Conservation (phyloP, 2,329 filamentous ascomycete genomes). For the Septoria linicola region DNA sequence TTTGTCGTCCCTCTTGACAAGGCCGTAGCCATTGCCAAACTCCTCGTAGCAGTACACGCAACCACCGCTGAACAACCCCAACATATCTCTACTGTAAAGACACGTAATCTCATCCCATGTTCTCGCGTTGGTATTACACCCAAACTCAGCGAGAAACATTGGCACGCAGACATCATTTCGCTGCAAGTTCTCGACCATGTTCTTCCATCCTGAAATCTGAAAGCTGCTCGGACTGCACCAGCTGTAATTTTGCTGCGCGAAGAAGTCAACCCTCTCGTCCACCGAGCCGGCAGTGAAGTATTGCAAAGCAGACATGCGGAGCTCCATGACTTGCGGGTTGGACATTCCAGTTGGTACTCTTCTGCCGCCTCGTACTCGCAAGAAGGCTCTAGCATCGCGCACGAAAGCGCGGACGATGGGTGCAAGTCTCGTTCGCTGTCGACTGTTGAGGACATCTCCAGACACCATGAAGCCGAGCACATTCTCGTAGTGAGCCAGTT, state of each 20-base stretch:
- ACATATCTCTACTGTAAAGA: conserved; percentile 28
- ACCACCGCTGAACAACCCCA: conserved; percentile 26
- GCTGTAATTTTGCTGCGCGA: conserved; percentile 16
- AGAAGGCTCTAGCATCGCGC: conserved; percentile 23
- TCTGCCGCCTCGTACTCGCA: conserved; percentile 16
- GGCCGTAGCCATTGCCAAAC: conserved; percentile 16
- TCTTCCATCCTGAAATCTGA: conserved; percentile 26
- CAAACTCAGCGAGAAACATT: conserved; percentile 25
- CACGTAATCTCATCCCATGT: conserved; percentile 26
- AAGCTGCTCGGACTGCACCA: conserved; percentile 24
- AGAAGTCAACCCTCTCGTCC: conserved; percentile 20
- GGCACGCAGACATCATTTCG: conserved; percentile 14
- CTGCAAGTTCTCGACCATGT: conserved; percentile 14
- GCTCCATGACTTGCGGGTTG: not conserved
- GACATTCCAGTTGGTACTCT: conserved; percentile 21
- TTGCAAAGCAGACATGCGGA: conserved; percentile 4
- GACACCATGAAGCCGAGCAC: conserved; percentile 25
- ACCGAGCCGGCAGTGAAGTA: conserved; percentile 25
- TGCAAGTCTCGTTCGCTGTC: conserved; percentile 17
- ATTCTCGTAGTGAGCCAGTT: conserved; percentile 24
- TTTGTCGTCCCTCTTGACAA: conserved; percentile 18
- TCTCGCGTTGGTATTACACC: conserved; percentile 16
- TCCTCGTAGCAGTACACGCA: conserved; percentile 26
- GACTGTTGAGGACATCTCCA: not conserved
- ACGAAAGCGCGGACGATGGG: conserved; percentile 24